Evolutionary conservation across 441 rosid species (phyloP).

Genomic region (Corymbia calophylla): DNA sequence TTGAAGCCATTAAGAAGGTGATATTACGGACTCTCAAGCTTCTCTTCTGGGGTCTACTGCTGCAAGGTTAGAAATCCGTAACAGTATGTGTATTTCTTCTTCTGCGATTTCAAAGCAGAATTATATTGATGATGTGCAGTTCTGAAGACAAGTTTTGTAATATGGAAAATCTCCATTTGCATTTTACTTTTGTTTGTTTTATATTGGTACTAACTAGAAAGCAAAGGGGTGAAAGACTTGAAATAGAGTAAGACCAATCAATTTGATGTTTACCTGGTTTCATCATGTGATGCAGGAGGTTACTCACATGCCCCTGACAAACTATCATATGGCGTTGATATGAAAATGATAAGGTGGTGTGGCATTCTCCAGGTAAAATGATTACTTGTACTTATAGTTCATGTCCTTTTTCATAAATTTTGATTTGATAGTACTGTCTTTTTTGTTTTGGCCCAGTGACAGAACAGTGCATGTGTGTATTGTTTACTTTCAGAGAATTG

Average conservation of each 20-base stretch:
- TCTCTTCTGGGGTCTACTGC: constrained; percentile 77
- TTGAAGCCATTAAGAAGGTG: constrained; percentile 48
- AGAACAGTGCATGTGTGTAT: background rate
- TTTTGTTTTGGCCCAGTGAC: background rate
- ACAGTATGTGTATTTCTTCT: background rate
- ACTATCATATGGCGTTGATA: constrained; percentile 68
- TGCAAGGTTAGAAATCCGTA: constrained; percentile 50
- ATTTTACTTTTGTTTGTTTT: background rate
- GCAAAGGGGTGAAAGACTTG: background rate
- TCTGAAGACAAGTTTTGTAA: background rate
- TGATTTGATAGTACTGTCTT: background rate
- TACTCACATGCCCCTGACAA: constrained; percentile 84
- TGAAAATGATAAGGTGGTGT: constrained; percentile 65
- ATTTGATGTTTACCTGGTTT: background rate
- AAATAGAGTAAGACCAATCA: background rate
- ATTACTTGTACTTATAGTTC: background rate
- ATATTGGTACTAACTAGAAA: background rate
- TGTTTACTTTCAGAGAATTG: constrained; percentile 52
- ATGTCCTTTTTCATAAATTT: background rate
- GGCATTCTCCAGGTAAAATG: constrained; percentile 82
- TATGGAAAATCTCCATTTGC: background rate
- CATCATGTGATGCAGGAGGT: constrained; percentile 44
- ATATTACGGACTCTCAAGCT: constrained; percentile 63
- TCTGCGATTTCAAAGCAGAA: background rate
- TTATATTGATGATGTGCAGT: background rate